A percentile compares a stretch with the other conserved stretches of the same genome.
These are phyloP conservation scores for Lenwebbia sp. DNA, from an alignment of 345 rosid genomes.

Conservation along the genomic window DNA sequence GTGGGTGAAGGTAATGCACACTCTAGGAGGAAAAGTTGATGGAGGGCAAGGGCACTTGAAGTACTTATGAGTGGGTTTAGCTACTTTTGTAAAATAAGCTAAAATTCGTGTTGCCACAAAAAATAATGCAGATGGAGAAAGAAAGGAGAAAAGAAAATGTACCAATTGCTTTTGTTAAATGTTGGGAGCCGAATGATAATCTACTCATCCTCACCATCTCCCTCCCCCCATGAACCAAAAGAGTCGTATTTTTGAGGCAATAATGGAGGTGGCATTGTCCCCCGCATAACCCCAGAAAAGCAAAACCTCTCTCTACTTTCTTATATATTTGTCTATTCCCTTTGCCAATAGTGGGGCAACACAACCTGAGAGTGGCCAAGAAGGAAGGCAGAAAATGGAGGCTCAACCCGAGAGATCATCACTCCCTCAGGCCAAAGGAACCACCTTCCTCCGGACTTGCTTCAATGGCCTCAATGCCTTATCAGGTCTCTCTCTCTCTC, in stretches of 20 bases:
- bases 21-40: no score
- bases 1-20: no score
- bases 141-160: neutral
- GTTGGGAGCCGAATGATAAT: constrained; percentile 4
- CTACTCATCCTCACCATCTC: constrained; percentile 32
- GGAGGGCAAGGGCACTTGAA: neutral
- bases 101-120: neutral
- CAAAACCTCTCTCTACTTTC: neutral
- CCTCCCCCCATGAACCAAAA: neutral
- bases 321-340: neutral
- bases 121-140: neutral
- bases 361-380: neutral
- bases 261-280: neutral
- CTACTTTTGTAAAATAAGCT: neutral
- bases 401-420: constrained; percentile 20
- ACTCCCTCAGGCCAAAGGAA: constrained; percentile 25
- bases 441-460: constrained; percentile 48
- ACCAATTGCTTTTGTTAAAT: neutral
- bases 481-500: constrained; percentile 27
- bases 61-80: neutral
- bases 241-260: neutral
- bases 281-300: neutral
- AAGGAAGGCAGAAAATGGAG: neutral
- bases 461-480: constrained; percentile 59
- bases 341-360: neutral